These are phyloP conservation scores for Gossypium australe DNA, from an alignment of 345 rosid species.

Conservation along the genomic window DNA sequence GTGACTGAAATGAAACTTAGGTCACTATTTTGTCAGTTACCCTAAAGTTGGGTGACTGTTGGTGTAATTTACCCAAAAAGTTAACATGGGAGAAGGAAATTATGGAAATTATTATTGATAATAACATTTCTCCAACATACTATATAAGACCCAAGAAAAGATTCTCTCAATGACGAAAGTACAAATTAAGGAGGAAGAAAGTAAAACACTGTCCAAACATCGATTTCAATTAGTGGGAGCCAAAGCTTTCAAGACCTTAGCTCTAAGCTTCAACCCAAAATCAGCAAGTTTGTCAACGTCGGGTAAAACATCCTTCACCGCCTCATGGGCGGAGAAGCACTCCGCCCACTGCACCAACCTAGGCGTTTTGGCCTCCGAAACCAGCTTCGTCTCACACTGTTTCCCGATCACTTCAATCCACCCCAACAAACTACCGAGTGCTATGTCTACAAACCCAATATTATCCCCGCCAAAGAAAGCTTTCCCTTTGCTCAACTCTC, in stretches of 20 bases:
- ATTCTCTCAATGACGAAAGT: no score
- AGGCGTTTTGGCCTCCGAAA: slow-evolving; percentile 39
- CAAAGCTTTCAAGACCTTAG: background rate
- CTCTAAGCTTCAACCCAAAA: slow-evolving; percentile 18
- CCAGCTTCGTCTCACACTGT: slow-evolving; percentile 22
- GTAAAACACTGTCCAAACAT: no score
- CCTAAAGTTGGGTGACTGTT: no score
- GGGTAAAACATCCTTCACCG: slow-evolving; percentile 54
- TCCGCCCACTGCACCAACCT: slow-evolving; percentile 48
- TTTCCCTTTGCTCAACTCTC: slow-evolving; percentile 25
- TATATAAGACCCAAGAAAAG: no score
- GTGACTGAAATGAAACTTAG: no score
- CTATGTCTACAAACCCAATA: slow-evolving; percentile 63
- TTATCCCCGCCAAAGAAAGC: slow-evolving; percentile 33
- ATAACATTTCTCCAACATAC: no score
- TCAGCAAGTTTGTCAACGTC: slow-evolving; percentile 54
- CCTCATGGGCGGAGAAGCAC: slow-evolving; percentile 40
- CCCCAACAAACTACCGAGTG: slow-evolving; percentile 46
- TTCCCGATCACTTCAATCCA: slow-evolving; percentile 48
- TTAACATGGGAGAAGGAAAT: no score
- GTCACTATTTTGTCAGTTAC: no score
- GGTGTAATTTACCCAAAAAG: no score
- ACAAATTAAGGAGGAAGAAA: no score
- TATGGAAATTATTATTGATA: no score
- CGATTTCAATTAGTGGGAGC: no score